Conservation (phyloP, 495 filamentous ascomycete genomes). For the Staphylotrichum tortipilum region DNA sequence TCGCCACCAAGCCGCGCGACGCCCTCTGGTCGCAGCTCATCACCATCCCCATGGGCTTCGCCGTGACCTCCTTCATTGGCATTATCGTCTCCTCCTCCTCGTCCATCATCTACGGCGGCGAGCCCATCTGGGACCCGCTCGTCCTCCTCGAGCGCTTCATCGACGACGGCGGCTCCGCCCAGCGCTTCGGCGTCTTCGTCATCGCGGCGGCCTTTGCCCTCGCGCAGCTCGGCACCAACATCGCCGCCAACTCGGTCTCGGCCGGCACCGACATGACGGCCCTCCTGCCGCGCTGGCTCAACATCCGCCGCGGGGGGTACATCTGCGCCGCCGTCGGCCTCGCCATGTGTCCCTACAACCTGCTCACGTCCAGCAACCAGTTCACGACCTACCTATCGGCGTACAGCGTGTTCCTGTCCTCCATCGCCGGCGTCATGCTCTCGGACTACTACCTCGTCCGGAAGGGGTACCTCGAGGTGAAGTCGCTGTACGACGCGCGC, state of each 20-base stretch:
- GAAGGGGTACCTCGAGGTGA: slow-evolving; percentile 70
- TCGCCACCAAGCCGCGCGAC: slow-evolving; percentile 70
- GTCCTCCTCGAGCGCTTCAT: slow-evolving; percentile 68
- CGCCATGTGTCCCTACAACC: slow-evolving; percentile 83
- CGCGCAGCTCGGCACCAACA: slow-evolving; percentile 88
- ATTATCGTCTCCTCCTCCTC: slow-evolving; percentile 89
- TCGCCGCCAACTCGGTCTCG: slow-evolving; percentile 84
- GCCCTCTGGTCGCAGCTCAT: slow-evolving; percentile 84
- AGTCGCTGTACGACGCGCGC: slow-evolving; percentile 68
- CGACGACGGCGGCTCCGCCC: slow-evolving; percentile 58
- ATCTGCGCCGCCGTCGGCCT: slow-evolving; percentile 77
- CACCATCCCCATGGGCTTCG: slow-evolving; percentile 80
- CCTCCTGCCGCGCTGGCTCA: slow-evolving; percentile 75
- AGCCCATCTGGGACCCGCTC: slow-evolving; percentile 82
- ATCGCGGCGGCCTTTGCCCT: slow-evolving; percentile 75
- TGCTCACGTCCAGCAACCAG: slow-evolving; percentile 68
- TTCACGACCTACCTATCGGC: slow-evolving; percentile 94
- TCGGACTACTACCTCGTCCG: slow-evolving; percentile 87
- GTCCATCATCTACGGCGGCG: slow-evolving; percentile 60
- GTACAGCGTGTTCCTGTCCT: slow-evolving; percentile 91
- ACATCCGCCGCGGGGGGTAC: slow-evolving; percentile 85
- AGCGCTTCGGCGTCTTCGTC: slow-evolving; percentile 84
- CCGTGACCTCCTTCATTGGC: slow-evolving; percentile 83
- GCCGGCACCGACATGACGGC: slow-evolving; percentile 90
- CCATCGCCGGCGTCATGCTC: slow-evolving; percentile 84